Evolutionary conservation across 23 red algal species (phyloP).

Genomic region (Gracilariopsis chorda): DNA sequence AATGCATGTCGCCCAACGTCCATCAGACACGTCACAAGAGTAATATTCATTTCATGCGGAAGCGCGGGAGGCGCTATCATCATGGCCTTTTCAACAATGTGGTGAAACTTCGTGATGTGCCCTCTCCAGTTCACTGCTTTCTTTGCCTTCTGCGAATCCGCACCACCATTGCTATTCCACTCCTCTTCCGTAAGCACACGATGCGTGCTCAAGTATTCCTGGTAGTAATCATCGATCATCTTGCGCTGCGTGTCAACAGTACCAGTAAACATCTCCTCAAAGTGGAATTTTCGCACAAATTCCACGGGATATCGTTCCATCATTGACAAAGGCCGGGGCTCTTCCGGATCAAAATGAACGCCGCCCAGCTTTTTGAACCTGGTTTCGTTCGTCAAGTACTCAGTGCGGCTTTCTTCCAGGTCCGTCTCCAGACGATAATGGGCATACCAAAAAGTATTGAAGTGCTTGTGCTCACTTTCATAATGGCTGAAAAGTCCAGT

Average conservation of each 20-base stretch:
- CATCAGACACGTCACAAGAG: conserved; percentile 51
- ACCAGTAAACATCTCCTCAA: conserved; percentile 20
- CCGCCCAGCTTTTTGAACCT: conserved; percentile 57
- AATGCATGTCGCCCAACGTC: conserved; percentile 45
- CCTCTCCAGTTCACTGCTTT: conserved; percentile 30
- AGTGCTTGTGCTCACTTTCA: conserved; percentile 50
- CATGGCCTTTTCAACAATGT: conserved; percentile 55
- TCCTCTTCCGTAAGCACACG: conserved; percentile 31
- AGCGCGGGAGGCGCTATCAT: conserved; percentile 26
- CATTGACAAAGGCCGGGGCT: neutral
- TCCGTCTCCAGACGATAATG: conserved; percentile 37
- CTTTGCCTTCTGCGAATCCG: neutral
- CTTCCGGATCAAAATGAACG: conserved; percentile 43
- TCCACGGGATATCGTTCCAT: conserved; percentile 64
- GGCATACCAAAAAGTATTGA: conserved; percentile 73
- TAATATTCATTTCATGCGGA: conserved; percentile 60
- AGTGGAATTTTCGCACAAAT: conserved; percentile 63
- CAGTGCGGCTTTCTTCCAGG: conserved; percentile 39
- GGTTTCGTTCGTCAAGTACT: conserved; percentile 55
- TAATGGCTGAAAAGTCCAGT: conserved; percentile 62
- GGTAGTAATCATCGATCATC: conserved; percentile 46
- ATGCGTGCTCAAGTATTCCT: conserved; percentile 10
- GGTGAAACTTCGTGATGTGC: conserved; percentile 50
- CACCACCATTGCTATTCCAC: conserved; percentile 26
- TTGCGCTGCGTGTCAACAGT: conserved; percentile 25